Evolutionary conservation across 148 eudicot species (phyloP).

Genomic region (Mesembryanthemum crystallinum): DNA sequence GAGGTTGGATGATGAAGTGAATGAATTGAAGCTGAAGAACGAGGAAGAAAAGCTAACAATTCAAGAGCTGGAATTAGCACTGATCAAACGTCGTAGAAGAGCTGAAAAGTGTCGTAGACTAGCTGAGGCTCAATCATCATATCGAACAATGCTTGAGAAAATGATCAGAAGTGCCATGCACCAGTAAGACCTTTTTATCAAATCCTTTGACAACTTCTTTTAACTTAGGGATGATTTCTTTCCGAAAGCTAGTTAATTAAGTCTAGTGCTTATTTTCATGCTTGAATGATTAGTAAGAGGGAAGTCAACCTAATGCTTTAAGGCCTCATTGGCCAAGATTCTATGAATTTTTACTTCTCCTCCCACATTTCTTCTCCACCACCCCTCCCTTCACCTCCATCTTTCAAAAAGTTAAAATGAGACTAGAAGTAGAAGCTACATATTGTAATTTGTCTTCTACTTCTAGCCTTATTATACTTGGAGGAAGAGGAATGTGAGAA

Average conservation of each 20-base stretch:
- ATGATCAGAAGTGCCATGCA: slow-evolving; percentile 98
- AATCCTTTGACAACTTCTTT: background rate
- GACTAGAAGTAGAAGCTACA: too few species aligned
- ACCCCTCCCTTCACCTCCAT: too few species aligned
- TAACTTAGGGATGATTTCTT: background rate
- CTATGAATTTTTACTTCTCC: too few species aligned
- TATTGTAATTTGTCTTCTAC: too few species aligned
- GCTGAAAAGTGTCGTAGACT: slow-evolving; percentile 80
- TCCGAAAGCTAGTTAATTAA: too few species aligned
- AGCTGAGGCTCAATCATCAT: slow-evolving; percentile 86
- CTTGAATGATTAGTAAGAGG: too few species aligned
- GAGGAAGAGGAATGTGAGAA: too few species aligned
- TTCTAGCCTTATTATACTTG: too few species aligned
- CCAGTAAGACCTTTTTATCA: slow-evolving; percentile 58
- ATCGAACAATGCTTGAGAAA: slow-evolving; percentile 77
- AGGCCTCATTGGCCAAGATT: too few species aligned
- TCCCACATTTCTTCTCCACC: too few species aligned
- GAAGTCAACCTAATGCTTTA: background rate
- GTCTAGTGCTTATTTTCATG: too few species aligned
- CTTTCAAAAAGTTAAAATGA: too few species aligned
- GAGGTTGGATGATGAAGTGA: slow-evolving; percentile 66
- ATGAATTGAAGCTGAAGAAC: slow-evolving; percentile 51
- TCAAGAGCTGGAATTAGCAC: slow-evolving; percentile 71
- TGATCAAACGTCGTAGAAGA: slow-evolving; percentile 61
- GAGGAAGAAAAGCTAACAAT: slow-evolving; percentile 78